Base-by-base conservation (phyloP, 495 filamentous ascomycete species). In the Staphylotrichum tortipilum region DNA sequence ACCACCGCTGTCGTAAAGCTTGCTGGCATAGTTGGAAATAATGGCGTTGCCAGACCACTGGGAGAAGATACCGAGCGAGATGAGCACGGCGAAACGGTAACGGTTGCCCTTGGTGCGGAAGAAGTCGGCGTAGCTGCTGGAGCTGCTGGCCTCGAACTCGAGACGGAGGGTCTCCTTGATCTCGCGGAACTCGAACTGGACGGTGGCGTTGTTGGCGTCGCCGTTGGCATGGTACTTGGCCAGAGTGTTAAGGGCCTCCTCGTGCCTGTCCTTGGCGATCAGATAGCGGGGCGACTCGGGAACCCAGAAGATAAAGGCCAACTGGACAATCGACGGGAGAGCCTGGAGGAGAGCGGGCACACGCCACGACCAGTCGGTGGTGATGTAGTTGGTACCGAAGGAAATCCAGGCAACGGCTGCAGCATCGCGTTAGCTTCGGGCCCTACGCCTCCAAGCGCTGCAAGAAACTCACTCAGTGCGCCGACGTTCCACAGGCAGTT, bases 1-100 rank as follows among this genome's bases (percentile, higher is more conserved):
- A 34, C 83, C 82, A 29, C 79, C 75, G 14, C 69, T 73, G 35
- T 72, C 60, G 51, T 84, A 78, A 56, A 86, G 74, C 41, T 67
- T 66, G 35, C 65, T 69, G 38, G 79, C 66, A 58, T 82, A 86
- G 69, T 85, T 84, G 40, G 76, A 79, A 57, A 84, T 77, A 33
- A 83, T 74, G 47, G 75, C 77, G 56, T 86, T 85, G 44, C 83
- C 83, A 43, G 77, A 80, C 72, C 78, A 85, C 70, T 88, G 84
- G 8, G 79, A 79, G 66, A 83, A 78, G 57, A 82, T 56, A 56
- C 81, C 81, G 26, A 83, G 68, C 18, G 75, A 75, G 31, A 82
- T 62, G 28, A 81, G 73, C 22, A 86, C 64, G 33, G 63, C 46
- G 4, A 85, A 58, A 22, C 83, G 75, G 57, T 81, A 81, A 7